phyloP scores from a whole-genome alignment of 495 filamentous ascomycete genomes.

The Poronia punctata region DNA sequence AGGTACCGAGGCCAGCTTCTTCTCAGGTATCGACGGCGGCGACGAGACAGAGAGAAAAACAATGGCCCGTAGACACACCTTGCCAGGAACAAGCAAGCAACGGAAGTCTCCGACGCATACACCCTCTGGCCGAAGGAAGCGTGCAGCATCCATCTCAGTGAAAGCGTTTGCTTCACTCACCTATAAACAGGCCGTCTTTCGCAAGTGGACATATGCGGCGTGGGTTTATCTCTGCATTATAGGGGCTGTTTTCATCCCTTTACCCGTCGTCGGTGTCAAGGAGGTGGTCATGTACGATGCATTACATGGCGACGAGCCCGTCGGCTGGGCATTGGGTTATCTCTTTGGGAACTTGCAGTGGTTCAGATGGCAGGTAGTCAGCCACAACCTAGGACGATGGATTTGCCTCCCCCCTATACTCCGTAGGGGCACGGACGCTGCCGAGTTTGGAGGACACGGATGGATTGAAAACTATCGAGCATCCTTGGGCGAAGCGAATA shows the following conservation, averaged over 20 bases:
- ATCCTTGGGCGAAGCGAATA: constrained; percentile 67
- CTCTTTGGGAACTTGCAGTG: constrained; percentile 69
- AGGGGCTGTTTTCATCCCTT: constrained; percentile 50
- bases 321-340: constrained; percentile 90
- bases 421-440: constrained; percentile 10
- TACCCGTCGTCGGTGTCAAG: constrained; percentile 48
- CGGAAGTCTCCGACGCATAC: constrained; percentile 42
- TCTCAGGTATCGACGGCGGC: background rate
- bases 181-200: constrained; percentile 59
- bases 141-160: constrained; percentile 57
- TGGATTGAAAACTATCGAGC: constrained; percentile 6
- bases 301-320: constrained; percentile 65
- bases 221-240: constrained; percentile 67
- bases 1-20: background rate
- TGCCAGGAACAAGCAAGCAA: constrained; percentile 33
- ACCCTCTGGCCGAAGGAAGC: constrained; percentile 59
- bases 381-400: constrained; percentile 64
- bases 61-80: constrained; percentile 44
- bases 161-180: constrained; percentile 75
- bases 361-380: constrained; percentile 60
- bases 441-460: background rate
- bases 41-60: constrained; percentile 12
- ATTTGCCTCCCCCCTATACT: constrained; percentile 58
- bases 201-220: constrained; percentile 77
- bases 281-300: constrained; percentile 58